Percentiles rank a stretch among this genome's conserved stretches.
Evolutionary conservation across 2,329 filamentous ascomycete species (phyloP).

Genomic region (Claviceps sp.): DNA sequence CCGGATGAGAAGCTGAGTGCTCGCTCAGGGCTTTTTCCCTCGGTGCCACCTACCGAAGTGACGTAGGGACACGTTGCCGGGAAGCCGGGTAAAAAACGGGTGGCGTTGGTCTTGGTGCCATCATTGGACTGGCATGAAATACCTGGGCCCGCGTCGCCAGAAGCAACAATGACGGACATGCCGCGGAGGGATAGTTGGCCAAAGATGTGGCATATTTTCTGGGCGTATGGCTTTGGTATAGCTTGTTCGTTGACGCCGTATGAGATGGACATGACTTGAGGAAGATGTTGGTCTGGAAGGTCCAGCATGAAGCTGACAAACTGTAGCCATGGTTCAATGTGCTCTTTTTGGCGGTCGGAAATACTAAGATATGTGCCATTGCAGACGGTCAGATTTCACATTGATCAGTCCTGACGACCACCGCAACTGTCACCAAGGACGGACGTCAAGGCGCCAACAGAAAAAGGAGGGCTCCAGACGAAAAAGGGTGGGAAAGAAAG

Average conservation of each 20-base stretch:
- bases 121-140: constrained; percentile 23
- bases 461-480: too few relatives aligned
- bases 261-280: constrained; percentile 53
- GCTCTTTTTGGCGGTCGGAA: constrained; percentile 17
- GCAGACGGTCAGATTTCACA: too few relatives aligned
- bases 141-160: constrained; percentile 39
- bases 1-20: constrained; percentile 39
- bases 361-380: constrained; percentile 9
- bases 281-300: constrained; percentile 39
- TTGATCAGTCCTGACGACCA: too few relatives aligned
- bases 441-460: too few relatives aligned
- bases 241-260: constrained; percentile 58
- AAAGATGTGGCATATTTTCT: constrained; percentile 40
- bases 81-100: constrained; percentile 21
- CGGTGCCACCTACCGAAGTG: constrained; percentile 48
- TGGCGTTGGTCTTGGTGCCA: constrained; percentile 14
- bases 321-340: constrained; percentile 54
- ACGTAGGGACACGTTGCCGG: constrained; percentile 42
- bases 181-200: constrained; percentile 52
- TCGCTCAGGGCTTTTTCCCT: constrained; percentile 34
- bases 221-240: constrained; percentile 44
- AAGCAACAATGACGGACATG: constrained; percentile 51
- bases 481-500: too few relatives aligned
- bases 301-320: constrained; percentile 47
- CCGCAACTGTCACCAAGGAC: too few relatives aligned